Evolutionary conservation across 2,329 filamentous ascomycete genomes (phyloP), one percentile per base, ranked within the genome.

Genomic region (Fusarium pilosicola): DNA sequence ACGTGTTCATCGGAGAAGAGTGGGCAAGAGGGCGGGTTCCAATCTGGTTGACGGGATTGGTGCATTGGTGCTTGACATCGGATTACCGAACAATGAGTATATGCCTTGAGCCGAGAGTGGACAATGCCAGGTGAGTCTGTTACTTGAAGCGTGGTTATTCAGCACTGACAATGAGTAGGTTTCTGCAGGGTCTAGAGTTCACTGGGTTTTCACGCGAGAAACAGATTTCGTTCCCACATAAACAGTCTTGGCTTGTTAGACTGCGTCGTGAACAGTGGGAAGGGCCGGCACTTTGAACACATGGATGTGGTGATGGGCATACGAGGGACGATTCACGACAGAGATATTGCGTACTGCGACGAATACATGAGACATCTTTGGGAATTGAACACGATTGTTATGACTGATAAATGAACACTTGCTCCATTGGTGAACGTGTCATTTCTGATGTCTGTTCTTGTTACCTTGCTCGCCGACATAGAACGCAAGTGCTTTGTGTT

Each of bases 1-100:
- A 99, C 79, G 90, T 96, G 18, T 85, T 99, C 44, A 89, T 99
- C 7, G 96, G 96, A 3, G 96, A 98, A 83, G 91, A 98, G 77
- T 97, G 96, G 85, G 97, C 95, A 63, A 88, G 96, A 58, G 96
- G 96, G 0, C 84, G 90, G n/a, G 93, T 98, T 28, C 89, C 89
- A 60, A 86, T 91, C 38, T 99, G 96, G 96, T 81, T 98, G 75
- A 93, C 90, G 58, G 92, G 94, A 26, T 81, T 98, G 75, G 91
- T 96, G n/a, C 96, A 99, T 81, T 96, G 92, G 86, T 93, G 92
- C 76, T 92, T 93, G 79, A 84, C 92, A 72, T 88, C 91, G 6
- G 95, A 98, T 80, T 88, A 90, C 76, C 87, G 96, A 72, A 98
- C 96, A 4, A 91, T 94, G 85, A 92, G 89, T 60, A 89, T 98